Evolutionary conservation across 148 eudicot genomes (phyloP).

Genomic region (Dianthus caryophyllus): DNA sequence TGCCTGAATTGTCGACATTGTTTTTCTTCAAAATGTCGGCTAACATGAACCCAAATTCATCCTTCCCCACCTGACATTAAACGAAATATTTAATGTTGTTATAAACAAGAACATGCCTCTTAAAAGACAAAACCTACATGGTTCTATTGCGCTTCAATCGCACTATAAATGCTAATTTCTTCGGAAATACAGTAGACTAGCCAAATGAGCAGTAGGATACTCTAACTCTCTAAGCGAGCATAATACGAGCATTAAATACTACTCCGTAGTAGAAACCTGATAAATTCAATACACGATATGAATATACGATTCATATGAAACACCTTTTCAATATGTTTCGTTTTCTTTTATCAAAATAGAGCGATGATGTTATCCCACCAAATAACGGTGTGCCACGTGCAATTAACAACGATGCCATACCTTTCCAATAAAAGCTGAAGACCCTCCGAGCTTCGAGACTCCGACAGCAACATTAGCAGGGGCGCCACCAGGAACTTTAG

Average conservation of each 20-base stretch:
- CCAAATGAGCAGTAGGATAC: no score
- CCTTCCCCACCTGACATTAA: constrained; percentile 68
- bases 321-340: no score
- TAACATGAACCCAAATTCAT: constrained; percentile 84
- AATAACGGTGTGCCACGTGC: not conserved
- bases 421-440: constrained; percentile 88
- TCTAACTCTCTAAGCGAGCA: no score
- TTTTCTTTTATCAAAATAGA: no score
- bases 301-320: no score
- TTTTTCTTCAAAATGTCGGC: constrained; percentile 70
- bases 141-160: not conserved
- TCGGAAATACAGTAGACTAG: not conserved
- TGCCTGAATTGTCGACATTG: constrained; percentile 70
- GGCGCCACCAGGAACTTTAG: constrained; percentile 94
- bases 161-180: not conserved
- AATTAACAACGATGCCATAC: constrained; percentile 18
- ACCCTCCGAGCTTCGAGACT: constrained; percentile 77
- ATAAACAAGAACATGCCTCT: not conserved
- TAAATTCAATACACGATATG: no score
- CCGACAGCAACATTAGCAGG: constrained; percentile 98
- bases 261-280: no score
- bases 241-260: no score
- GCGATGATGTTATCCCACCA: no score
- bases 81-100: not conserved
- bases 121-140: not conserved